Percentiles rank a stretch among this genome's conserved stretches.
Evolutionary conservation across 495 filamentous ascomycete genomes (phyloP).

Genomic region (Oleoguttula mirabilis): DNA sequence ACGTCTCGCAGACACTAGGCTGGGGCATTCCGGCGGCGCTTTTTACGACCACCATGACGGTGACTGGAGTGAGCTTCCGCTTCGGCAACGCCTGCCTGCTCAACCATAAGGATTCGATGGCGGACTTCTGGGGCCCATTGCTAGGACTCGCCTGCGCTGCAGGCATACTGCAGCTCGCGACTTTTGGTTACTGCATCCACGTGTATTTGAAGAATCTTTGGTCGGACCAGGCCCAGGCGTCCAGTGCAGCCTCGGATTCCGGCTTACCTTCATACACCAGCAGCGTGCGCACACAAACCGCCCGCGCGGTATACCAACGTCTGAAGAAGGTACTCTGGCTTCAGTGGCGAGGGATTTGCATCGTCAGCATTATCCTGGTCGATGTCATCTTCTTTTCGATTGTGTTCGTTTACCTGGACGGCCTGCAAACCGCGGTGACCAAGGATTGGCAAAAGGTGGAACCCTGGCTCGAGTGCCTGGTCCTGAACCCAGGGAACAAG

Average conservation of each 20-base stretch:
- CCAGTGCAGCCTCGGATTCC: slow-evolving; percentile 51
- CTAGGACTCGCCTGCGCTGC: slow-evolving; percentile 66
- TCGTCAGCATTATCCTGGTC: slow-evolving; percentile 74
- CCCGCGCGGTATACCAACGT: slow-evolving; percentile 76
- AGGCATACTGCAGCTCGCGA: slow-evolving; percentile 59
- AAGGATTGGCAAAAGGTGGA: slow-evolving; percentile 41
- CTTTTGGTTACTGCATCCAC: slow-evolving; percentile 84
- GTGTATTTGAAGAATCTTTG: slow-evolving; percentile 73
- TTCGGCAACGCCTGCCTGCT: slow-evolving; percentile 89
- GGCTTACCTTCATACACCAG: slow-evolving; percentile 64
- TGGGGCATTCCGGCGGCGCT: slow-evolving; percentile 72
- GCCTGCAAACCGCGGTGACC: slow-evolving; percentile 44
- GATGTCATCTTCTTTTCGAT: slow-evolving; percentile 88
- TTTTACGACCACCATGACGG: slow-evolving; percentile 56
- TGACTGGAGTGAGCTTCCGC: slow-evolving; percentile 88
- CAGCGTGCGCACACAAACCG: slow-evolving; percentile 71
- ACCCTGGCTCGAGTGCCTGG: slow-evolving; percentile 65
- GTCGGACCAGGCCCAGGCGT: slow-evolving; percentile 44
- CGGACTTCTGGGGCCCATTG: slow-evolving; percentile 84
- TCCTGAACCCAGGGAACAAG: slow-evolving; percentile 46
- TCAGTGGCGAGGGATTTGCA: slow-evolving; percentile 83
- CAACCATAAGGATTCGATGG: slow-evolving; percentile 66
- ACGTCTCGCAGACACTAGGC: slow-evolving; percentile 63
- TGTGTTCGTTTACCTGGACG: slow-evolving; percentile 77
- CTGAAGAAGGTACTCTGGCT: slow-evolving; percentile 76